Conservation (phyloP, 140 eudicot genomes). For the Erigeron philadelphicus region DNA sequence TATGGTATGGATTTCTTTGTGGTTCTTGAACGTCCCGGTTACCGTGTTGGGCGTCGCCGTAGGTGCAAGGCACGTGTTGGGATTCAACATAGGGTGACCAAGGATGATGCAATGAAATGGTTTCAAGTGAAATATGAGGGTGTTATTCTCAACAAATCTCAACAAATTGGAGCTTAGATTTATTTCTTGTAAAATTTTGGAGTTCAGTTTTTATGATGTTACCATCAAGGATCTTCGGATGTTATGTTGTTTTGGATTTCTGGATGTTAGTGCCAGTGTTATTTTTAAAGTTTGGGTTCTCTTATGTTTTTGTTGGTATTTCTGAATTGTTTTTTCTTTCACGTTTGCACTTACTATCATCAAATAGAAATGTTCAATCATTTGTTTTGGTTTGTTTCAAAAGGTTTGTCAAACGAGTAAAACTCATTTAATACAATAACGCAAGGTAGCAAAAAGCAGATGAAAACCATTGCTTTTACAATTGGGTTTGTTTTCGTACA, state of each 20-base stretch:
- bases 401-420: too few species aligned
- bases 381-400: too few species aligned
- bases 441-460: too few species aligned
- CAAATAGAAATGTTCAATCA: too few species aligned
- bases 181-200: slow-evolving; percentile 21
- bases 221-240: slow-evolving; percentile 1
- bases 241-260: slow-evolving; percentile 18
- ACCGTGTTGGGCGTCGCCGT: slow-evolving; percentile 40
- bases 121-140: slow-evolving; percentile 41
- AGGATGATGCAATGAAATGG: slow-evolving; percentile 39
- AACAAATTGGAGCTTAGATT: slow-evolving; percentile 26
- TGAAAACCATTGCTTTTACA: too few species aligned
- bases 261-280: neutral
- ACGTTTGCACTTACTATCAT: too few species aligned
- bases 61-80: slow-evolving; percentile 47
- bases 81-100: slow-evolving; percentile 32
- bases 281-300: neutral
- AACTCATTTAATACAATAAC: too few species aligned
- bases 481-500: too few species aligned
- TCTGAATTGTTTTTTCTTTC: too few species aligned
- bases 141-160: slow-evolving; percentile 42
- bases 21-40: slow-evolving; percentile 38
- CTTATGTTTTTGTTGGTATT: neutral
- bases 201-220: slow-evolving; percentile 9
- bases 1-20: slow-evolving; percentile 44